Evolutionary conservation across 2,329 filamentous ascomycete species (phyloP).

Genomic region (Paraphaeosphaeria sporulosa): DNA sequence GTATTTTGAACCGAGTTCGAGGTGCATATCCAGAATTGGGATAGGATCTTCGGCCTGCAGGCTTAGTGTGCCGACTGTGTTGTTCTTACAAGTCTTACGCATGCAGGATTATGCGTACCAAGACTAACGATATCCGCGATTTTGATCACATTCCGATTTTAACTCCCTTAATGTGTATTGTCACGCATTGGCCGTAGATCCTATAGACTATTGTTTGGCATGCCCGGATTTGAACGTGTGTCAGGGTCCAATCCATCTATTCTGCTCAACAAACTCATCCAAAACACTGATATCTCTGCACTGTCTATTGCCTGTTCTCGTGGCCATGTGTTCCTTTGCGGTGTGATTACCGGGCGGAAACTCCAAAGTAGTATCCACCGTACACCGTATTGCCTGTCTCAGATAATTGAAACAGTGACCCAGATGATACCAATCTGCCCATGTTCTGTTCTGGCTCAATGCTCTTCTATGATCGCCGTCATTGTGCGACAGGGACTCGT

Average conservation of each 20-base stretch:
- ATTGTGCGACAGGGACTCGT: background rate
- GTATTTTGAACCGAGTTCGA: background rate
- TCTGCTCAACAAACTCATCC: background rate
- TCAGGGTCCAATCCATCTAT: background rate
- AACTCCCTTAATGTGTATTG: too few relatives aligned
- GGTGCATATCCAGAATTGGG: background rate
- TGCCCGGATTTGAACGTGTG: too few relatives aligned
- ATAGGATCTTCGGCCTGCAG: background rate
- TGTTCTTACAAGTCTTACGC: background rate
- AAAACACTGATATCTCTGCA: background rate
- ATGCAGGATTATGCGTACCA: background rate
- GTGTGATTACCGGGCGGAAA: background rate
- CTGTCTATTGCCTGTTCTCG: background rate
- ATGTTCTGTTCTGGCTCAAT: background rate
- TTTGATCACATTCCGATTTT: too few relatives aligned
- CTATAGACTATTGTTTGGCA: too few relatives aligned
- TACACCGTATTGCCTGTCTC: background rate
- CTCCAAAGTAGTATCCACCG: background rate
- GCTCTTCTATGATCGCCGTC: background rate
- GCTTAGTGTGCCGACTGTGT: background rate
- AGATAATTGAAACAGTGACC: constrained; percentile 3
- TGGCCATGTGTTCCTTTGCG: background rate
- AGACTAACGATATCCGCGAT: background rate
- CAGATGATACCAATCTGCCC: background rate
- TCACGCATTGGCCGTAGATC: too few relatives aligned